phyloP scores from a whole-genome alignment of 2,329 filamentous ascomycete species.

The Byssoonygena ceratinophila region DNA sequence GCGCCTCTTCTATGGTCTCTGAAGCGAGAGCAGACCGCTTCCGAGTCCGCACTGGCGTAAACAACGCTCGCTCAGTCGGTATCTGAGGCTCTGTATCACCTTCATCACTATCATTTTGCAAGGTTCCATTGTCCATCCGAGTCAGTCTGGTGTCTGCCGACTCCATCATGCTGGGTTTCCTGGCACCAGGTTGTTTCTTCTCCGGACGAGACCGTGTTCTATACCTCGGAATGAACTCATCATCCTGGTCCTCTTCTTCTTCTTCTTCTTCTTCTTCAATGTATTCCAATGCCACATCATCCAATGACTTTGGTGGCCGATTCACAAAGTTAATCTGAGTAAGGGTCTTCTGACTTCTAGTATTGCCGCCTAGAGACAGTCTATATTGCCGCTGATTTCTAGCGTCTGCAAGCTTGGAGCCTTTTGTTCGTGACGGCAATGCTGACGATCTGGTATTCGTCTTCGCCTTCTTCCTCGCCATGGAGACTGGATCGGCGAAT shows the following conservation, averaged over 20 bases:
- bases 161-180: not conserved
- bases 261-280: constrained; percentile 22
- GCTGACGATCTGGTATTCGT: not conserved
- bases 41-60: not conserved
- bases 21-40: constrained; percentile 4
- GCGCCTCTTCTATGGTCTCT: constrained; percentile 11
- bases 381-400: constrained; percentile 13
- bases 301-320: constrained; percentile 16
- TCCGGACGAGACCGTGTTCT: not conserved
- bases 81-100: not conserved
- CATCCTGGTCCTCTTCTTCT: constrained; percentile 21
- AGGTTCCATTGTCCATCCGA: constrained; percentile 14
- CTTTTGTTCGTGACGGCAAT: not conserved
- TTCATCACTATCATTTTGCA: constrained; percentile 17
- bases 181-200: not conserved
- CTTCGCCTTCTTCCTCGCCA: not conserved
- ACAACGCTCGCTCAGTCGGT: not conserved
- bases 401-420: not conserved
- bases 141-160: constrained; percentile 11
- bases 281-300: constrained; percentile 26
- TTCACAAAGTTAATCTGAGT: constrained; percentile 35
- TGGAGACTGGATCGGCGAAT: too few relatives aligned
- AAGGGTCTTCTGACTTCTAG: constrained; percentile 30
- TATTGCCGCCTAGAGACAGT: constrained; percentile 15
- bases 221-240: constrained; percentile 7